A percentile compares a stretch with the other conserved stretches of the same genome.
Evolutionary conservation across 768 basidiomycete species (phyloP).

Genomic region (Chalciporus chontae): DNA sequence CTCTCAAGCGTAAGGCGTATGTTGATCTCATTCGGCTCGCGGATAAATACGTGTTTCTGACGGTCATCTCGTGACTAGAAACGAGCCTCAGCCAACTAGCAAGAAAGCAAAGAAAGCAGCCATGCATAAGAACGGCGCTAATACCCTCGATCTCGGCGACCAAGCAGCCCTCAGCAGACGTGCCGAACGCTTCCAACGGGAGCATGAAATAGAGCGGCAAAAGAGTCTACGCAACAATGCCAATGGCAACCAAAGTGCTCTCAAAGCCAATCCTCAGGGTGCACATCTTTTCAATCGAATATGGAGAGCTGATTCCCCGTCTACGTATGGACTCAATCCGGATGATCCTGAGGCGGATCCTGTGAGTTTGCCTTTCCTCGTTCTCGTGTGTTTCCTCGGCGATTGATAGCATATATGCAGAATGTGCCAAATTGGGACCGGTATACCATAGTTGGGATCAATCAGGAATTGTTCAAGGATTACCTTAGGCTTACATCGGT

Average conservation of each 20-base stretch:
- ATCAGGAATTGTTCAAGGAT: constrained; percentile 87
- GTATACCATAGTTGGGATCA: constrained; percentile 92
- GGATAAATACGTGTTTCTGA: constrained; percentile 8
- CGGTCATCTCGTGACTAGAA: constrained; percentile 23
- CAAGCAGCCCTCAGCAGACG: constrained; percentile 68
- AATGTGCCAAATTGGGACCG: constrained; percentile 97
- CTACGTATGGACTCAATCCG: constrained; percentile 41
- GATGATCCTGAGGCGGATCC: constrained; percentile 75
- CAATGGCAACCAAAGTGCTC: constrained; percentile 28
- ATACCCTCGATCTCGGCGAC: constrained; percentile 55
- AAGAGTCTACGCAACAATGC: constrained; percentile 37
- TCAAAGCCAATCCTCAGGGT: constrained; percentile 47
- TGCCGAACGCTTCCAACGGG: constrained; percentile 86
- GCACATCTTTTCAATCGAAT: constrained; percentile 51
- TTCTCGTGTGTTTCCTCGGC: not conserved
- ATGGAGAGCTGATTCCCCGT: constrained; percentile 44
- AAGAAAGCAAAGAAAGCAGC: constrained; percentile 60
- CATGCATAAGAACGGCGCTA: constrained; percentile 37
- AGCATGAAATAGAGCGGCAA: constrained; percentile 83
- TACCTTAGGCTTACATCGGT: constrained; percentile 93
- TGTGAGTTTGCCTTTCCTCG: constrained; percentile 38
- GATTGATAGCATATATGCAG: constrained; percentile 39
- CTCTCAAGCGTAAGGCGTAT: constrained; percentile 71
- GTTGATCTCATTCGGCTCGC: constrained; percentile 15
- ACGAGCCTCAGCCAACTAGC: constrained; percentile 42